These are phyloP conservation scores for Gossypium anomalum DNA, from an alignment of 345 rosid genomes.

Conservation along the genomic window DNA sequence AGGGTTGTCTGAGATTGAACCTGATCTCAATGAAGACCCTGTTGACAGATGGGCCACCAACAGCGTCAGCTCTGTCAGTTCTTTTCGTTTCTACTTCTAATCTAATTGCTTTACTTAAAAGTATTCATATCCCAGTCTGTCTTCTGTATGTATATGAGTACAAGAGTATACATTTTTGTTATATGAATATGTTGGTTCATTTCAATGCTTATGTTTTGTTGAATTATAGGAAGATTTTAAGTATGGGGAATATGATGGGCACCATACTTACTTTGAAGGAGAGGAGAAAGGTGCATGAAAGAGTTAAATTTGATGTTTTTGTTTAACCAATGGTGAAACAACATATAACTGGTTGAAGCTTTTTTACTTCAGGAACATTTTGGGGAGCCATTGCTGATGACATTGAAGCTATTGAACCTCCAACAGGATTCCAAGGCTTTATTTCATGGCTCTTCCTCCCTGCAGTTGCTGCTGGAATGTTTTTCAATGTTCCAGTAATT, in stretches of 20 bases:
- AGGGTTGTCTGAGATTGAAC: conserved; percentile 66
- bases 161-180: neutral
- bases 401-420: conserved; percentile 53
- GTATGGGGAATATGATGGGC: conserved; percentile 74
- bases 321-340: neutral
- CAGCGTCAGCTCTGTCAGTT: conserved; percentile 48
- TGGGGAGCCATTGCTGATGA: conserved; percentile 75
- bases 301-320: neutral
- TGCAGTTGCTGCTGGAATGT: conserved; percentile 63
- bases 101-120: too few relatives aligned
- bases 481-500: conserved; percentile 68
- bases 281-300: conserved; percentile 35
- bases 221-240: conserved; percentile 63
- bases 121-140: too few relatives aligned
- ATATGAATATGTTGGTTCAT: neutral
- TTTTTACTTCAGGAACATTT: conserved; percentile 40
- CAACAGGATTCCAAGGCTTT: conserved; percentile 77
- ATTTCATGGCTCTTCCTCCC: conserved; percentile 92
- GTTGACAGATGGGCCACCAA: conserved; percentile 63
- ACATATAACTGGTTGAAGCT: neutral
- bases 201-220: conserved; percentile 1
- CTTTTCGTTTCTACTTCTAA: neutral
- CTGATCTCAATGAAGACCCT: conserved; percentile 86
- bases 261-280: conserved; percentile 76
- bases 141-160: too few relatives aligned